phyloP scores from a whole-genome alignment of 1,284 basidiomycete species.

The Mycena sp. region DNA sequence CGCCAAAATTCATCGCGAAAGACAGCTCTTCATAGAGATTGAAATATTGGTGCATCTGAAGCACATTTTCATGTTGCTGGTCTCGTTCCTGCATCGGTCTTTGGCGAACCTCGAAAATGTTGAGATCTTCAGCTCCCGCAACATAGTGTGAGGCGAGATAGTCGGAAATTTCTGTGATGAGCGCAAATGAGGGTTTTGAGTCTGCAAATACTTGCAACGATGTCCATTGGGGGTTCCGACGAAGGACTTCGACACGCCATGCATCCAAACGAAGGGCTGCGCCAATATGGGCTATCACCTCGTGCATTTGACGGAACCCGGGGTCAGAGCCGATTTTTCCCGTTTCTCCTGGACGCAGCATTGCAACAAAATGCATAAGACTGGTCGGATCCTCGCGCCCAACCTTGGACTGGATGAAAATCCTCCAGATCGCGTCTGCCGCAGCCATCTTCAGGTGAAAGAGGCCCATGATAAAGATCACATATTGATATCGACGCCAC shows the following conservation, averaged over 20 bases:
- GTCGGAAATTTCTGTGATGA: slow-evolving; percentile 30
- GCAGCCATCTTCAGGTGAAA: slow-evolving; percentile 53
- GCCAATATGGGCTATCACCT: slow-evolving; percentile 43
- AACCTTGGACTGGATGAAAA: slow-evolving; percentile 34
- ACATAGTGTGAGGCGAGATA: slow-evolving; percentile 30
- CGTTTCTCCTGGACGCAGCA: slow-evolving; percentile 41
- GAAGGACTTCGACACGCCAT: neutral
- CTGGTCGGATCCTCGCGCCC: slow-evolving; percentile 30
- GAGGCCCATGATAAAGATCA: slow-evolving; percentile 44
- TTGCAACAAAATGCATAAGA: slow-evolving; percentile 31
- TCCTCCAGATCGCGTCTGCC: slow-evolving; percentile 45
- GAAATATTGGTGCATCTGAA: slow-evolving; percentile 39
- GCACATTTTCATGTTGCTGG: slow-evolving; percentile 39
- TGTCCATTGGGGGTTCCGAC: slow-evolving; percentile 41
- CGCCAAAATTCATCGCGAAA: slow-evolving; percentile 32
- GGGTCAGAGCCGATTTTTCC: slow-evolving; percentile 40
- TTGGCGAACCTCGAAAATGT: neutral
- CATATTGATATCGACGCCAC: slow-evolving; percentile 37
- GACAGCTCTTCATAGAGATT: slow-evolving; percentile 24
- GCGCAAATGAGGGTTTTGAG: slow-evolving; percentile 33
- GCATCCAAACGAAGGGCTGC: slow-evolving; percentile 19
- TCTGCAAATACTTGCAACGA: slow-evolving; percentile 40
- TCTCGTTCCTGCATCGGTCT: slow-evolving; percentile 32
- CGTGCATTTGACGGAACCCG: slow-evolving; percentile 47
- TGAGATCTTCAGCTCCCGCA: slow-evolving; percentile 33